phyloP scores from a whole-genome alignment of 2,329 filamentous ascomycete species.

The Alternaria brassicae region DNA sequence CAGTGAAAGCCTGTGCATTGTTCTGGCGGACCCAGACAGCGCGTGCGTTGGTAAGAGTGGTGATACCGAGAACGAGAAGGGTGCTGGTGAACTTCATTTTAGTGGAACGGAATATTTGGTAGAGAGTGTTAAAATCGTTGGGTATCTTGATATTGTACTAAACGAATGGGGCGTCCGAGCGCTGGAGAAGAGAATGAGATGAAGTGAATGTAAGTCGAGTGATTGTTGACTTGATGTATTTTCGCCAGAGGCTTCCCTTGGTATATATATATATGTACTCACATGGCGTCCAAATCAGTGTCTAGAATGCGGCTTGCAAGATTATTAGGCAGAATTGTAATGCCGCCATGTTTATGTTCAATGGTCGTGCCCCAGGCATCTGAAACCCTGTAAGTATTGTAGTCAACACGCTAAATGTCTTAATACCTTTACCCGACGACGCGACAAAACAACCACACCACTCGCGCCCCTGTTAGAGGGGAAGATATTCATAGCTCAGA shows the following conservation, averaged over 20 bases:
- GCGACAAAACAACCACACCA: conserved; percentile 9
- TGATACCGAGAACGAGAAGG: conserved; percentile 27
- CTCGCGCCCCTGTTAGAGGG: not conserved
- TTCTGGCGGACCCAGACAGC: conserved; percentile 31
- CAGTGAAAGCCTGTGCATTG: conserved; percentile 51
- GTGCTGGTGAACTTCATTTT: conserved; percentile 37
- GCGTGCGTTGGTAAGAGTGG: conserved; percentile 28
- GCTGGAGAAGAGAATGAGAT: conserved; percentile 22
- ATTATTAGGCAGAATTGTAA: conserved; percentile 22
- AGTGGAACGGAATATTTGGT: not conserved
- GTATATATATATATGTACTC: not conserved
- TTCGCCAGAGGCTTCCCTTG: not conserved
- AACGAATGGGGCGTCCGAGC: conserved; percentile 32
- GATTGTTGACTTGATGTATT: conserved; percentile 5
- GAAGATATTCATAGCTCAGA: conserved; percentile 10
- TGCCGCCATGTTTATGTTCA: conserved; percentile 9
- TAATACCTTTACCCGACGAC: conserved; percentile 22
- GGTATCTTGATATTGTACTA: conserved; percentile 7
- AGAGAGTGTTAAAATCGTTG: conserved; percentile 1
- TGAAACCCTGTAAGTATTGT: conserved; percentile 30
- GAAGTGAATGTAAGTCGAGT: conserved; percentile 13
- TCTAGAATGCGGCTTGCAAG: not conserved
- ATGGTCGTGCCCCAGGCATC: conserved; percentile 22
- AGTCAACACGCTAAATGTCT: conserved; percentile 23
- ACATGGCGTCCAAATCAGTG: not conserved